Conservation (phyloP, 352 stramenopile species). For the Globisporangium uncinulatum region DNA sequence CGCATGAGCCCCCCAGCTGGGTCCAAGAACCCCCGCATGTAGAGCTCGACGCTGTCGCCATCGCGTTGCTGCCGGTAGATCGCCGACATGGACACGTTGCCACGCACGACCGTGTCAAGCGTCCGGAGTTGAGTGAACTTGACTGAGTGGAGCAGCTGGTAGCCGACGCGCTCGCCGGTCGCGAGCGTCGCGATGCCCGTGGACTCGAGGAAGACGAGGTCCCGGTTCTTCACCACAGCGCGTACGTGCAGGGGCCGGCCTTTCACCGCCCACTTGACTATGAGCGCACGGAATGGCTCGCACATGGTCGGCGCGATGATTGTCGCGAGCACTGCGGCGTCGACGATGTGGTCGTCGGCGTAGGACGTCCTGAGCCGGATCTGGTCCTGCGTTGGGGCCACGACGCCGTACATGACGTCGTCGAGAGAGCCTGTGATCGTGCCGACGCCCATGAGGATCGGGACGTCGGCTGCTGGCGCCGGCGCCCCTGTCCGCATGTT, state of each 20-base stretch:
- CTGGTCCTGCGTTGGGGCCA: slow-evolving; percentile 26
- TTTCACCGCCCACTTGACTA: slow-evolving; percentile 61
- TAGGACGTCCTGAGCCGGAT: slow-evolving; percentile 36
- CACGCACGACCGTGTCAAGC: slow-evolving; percentile 30
- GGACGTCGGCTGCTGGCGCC: slow-evolving; percentile 7
- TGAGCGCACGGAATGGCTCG: slow-evolving; percentile 53
- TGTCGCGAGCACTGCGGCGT: slow-evolving; percentile 35
- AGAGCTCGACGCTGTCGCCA: slow-evolving; percentile 37
- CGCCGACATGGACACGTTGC: slow-evolving; percentile 41
- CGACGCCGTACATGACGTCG: slow-evolving; percentile 38
- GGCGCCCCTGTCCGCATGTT: slow-evolving; percentile 10
- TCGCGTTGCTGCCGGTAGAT: slow-evolving; percentile 43
- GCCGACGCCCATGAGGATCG: slow-evolving; percentile 16
- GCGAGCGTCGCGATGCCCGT: slow-evolving; percentile 44
- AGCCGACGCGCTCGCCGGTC: slow-evolving; percentile 49
- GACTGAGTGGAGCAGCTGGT: slow-evolving; percentile 58
- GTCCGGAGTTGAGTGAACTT: slow-evolving; percentile 30
- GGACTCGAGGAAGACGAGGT: slow-evolving; percentile 64
- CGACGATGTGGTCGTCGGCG: slow-evolving; percentile 18
- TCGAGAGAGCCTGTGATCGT: slow-evolving; percentile 37
- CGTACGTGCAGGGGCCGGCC: slow-evolving; percentile 44
- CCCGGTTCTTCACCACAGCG: slow-evolving; percentile 41
- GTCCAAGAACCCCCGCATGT: slow-evolving; percentile 33
- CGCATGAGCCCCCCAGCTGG: slow-evolving; percentile 27
- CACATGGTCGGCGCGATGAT: slow-evolving; percentile 30